Conservation (phyloP, 2,329 filamentous ascomycete genomes). For the Furcasterigmium sp. region DNA sequence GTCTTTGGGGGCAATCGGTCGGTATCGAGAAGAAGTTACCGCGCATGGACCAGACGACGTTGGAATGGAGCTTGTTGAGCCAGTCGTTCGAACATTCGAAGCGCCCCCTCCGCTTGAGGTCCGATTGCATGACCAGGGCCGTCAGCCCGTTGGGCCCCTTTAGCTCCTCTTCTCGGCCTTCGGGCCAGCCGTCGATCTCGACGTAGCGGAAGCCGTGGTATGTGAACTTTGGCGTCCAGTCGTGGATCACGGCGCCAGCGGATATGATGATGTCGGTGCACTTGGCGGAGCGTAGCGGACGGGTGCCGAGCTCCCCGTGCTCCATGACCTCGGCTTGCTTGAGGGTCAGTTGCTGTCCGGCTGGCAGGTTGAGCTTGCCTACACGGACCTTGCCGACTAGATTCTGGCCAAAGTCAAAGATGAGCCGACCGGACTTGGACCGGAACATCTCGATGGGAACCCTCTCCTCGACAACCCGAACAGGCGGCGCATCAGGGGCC, state of each 20-base stretch:
- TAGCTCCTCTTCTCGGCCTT: no score
- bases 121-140: conserved; percentile 39
- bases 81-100: conserved; percentile 46
- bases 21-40: not conserved
- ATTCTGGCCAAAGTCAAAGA: conserved; percentile 40
- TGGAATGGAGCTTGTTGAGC: conserved; percentile 48
- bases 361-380: conserved; percentile 10
- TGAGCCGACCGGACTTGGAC: conserved; percentile 25
- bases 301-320: conserved; percentile 28
- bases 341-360: conserved; percentile 21
- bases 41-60: conserved; percentile 1
- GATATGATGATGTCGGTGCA: conserved; percentile 31
- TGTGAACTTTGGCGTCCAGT: conserved; percentile 42
- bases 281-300: conserved; percentile 32
- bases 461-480: conserved; percentile 18
- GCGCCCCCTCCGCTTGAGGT: conserved; percentile 42
- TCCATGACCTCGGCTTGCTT: conserved; percentile 37
- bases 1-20: conserved; percentile 1
- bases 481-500: conserved; percentile 4
- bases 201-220: conserved; percentile 49
- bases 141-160: conserved; percentile 13
- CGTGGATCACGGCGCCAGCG: conserved; percentile 11
- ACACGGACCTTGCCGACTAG: conserved; percentile 29
- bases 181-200: conserved; percentile 40
- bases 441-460: conserved; percentile 19